phyloP scores from a whole-genome alignment of 352 stramenopile genomes.

The Pythium aphanidermatum region DNA sequence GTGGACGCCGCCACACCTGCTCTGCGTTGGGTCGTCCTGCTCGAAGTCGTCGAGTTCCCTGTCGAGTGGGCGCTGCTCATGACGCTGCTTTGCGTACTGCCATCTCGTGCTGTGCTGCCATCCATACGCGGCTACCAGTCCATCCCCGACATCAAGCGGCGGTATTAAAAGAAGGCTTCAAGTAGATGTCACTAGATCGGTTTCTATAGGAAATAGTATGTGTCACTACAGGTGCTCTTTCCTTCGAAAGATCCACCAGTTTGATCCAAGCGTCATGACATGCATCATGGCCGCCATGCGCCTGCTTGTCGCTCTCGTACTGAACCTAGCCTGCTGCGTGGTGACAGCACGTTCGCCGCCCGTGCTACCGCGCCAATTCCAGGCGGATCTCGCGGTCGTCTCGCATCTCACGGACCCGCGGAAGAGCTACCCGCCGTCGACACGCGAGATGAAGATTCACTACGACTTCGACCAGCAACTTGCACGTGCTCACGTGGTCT shows the following conservation, averaged over 20 bases:
- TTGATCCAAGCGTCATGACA: too few species aligned
- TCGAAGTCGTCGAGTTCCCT: slow-evolving; percentile 55
- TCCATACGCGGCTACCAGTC: slow-evolving; percentile 52
- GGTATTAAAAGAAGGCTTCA: too few species aligned
- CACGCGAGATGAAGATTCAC: slow-evolving; percentile 44
- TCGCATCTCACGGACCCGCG: slow-evolving; percentile 58
- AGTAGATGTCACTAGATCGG: too few species aligned
- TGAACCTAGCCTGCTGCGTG: neutral
- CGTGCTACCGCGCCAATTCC: slow-evolving; percentile 49
- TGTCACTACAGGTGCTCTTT: too few species aligned
- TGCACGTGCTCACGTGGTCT: slow-evolving; percentile 49
- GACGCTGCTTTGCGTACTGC: slow-evolving; percentile 49
- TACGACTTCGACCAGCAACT: slow-evolving; percentile 62
- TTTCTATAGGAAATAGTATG: too few species aligned
- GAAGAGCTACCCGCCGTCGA: slow-evolving; percentile 49
- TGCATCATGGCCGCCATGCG: neutral
- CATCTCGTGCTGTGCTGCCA: slow-evolving; percentile 38
- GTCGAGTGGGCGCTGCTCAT: slow-evolving; percentile 57
- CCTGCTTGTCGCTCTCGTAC: neutral
- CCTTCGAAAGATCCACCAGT: too few species aligned
- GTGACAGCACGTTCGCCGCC: slow-evolving; percentile 14
- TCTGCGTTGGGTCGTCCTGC: slow-evolving; percentile 52
- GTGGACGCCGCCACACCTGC: slow-evolving; percentile 15
- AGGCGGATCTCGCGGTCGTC: slow-evolving; percentile 42
- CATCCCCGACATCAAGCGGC: slow-evolving; percentile 20